These are phyloP conservation scores for Avena atlantica DNA, from an alignment of 176 grass and related monocot genomes.

Conservation along the genomic window DNA sequence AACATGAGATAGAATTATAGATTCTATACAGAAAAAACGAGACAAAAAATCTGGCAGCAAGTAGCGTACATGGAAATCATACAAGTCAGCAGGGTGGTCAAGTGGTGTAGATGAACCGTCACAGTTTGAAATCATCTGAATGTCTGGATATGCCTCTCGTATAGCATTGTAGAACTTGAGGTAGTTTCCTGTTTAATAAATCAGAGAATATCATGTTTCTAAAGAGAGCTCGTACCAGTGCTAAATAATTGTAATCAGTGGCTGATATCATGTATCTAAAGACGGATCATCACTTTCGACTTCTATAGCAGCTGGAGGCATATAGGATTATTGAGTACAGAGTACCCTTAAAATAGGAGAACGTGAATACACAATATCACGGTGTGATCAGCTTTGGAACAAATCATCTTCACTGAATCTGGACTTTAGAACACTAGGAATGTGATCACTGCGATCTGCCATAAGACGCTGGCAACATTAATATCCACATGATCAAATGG, in stretches of 20 bases:
- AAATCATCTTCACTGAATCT: conserved; percentile 3
- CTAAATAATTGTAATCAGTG: neutral
- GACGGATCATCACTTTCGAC: no score
- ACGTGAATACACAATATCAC: neutral
- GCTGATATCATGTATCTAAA: no score
- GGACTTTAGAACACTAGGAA: neutral
- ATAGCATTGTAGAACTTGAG: conserved; percentile 88
- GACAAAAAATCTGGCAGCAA: conserved; percentile 16
- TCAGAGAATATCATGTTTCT: conserved; percentile 28
- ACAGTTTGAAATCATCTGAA: conserved; percentile 91
- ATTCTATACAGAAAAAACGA: neutral
- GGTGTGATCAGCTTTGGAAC: neutral
- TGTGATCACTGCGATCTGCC: neutral
- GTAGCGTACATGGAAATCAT: conserved; percentile 82
- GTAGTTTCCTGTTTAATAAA: conserved; percentile 75
- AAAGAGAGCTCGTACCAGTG: neutral
- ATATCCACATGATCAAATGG: conserved; percentile 1
- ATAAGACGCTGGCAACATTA: neutral
- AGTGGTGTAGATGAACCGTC: conserved; percentile 71
- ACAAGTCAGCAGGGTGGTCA: conserved; percentile 92
- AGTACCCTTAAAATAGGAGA: neutral
- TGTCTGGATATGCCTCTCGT: conserved; percentile 77
- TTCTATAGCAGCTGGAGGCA: no score
- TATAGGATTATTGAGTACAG: neutral
- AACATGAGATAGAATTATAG: conserved; percentile 27